phyloP scores from a whole-genome alignment of 306 rosid genomes.

The Trifolium fragiferum region DNA sequence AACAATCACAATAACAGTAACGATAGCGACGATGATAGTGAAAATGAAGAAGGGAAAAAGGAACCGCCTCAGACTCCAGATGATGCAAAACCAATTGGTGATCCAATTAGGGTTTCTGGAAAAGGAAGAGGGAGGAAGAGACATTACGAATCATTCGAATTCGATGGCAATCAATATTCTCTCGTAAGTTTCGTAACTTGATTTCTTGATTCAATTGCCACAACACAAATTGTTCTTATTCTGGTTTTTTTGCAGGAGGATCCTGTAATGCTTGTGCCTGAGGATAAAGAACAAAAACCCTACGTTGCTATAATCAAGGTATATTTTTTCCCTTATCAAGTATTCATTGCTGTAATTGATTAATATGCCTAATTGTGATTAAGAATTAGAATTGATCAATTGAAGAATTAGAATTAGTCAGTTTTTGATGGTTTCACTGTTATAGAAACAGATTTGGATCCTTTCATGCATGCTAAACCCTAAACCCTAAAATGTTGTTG shows the following conservation, averaged over 20 bases:
- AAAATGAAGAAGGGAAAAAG: constrained; percentile 39
- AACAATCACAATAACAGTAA: constrained; percentile 36
- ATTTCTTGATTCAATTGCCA: background rate
- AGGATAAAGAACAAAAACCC: constrained; percentile 73
- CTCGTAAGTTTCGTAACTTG: constrained; percentile 55
- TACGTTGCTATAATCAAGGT: constrained; percentile 96
- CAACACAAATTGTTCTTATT: background rate
- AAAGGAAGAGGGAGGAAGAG: constrained; percentile 73
- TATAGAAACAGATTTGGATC: background rate
- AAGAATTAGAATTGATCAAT: background rate
- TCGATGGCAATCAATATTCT: constrained; percentile 71
- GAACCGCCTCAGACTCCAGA: constrained; percentile 44
- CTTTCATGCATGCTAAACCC: background rate
- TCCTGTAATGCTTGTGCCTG: constrained; percentile 86
- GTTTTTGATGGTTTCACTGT: background rate
- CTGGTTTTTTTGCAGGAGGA: constrained; percentile 65
- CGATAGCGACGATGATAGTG: background rate
- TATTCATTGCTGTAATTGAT: background rate
- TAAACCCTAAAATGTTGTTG: background rate
- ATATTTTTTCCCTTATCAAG: constrained; percentile 14
- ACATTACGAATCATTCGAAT: constrained; percentile 77
- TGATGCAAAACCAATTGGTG: constrained; percentile 84
- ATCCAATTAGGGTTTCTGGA: constrained; percentile 66
- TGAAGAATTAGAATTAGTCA: background rate
- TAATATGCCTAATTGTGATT: background rate